phyloP scores from a whole-genome alignment of 345 rosid genomes.

The Odontarrhena argentea region DNA sequence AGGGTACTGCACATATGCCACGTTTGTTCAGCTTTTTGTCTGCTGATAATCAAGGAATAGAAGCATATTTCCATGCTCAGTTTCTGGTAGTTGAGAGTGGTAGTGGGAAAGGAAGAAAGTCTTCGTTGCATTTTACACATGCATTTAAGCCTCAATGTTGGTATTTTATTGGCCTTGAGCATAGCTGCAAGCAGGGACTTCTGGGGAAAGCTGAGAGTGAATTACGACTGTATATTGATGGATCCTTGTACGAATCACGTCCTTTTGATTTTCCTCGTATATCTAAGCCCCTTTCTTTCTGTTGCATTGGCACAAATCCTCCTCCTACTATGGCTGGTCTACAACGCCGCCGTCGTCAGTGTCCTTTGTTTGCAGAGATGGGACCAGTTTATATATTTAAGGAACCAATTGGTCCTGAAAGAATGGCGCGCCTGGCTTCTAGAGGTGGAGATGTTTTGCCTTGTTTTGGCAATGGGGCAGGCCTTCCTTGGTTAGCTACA shows the following conservation, averaged over 20 bases:
- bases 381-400: slow-evolving; percentile 95
- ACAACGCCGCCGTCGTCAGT: slow-evolving; percentile 98
- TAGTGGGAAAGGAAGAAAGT: slow-evolving; percentile 91
- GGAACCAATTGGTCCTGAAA: slow-evolving; percentile 95
- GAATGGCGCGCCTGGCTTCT: slow-evolving; percentile 86
- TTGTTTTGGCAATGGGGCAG: slow-evolving; percentile 89
- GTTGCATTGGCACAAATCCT: slow-evolving; percentile 98
- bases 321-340: slow-evolving; percentile 99
- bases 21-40: slow-evolving; percentile 95
- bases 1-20: slow-evolving; percentile 98
- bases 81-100: slow-evolving; percentile 97
- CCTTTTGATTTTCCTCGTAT: slow-evolving; percentile 95
- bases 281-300: slow-evolving; percentile 92
- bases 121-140: slow-evolving; percentile 96
- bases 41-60: slow-evolving; percentile 95
- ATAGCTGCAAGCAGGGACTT: slow-evolving; percentile 77
- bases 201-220: slow-evolving; percentile 97
- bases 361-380: slow-evolving; percentile 99
- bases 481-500: slow-evolving; percentile 94
- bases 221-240: slow-evolving; percentile 87
- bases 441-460: slow-evolving; percentile 97
- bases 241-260: slow-evolving; percentile 88
- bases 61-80: slow-evolving; percentile 97
- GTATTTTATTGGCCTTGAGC: slow-evolving; percentile 97
- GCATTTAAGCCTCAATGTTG: slow-evolving; percentile 99